Evolutionary conservation across 177 flowering plant genomes (phyloP).

Genomic region (Vitis hybrid): DNA sequence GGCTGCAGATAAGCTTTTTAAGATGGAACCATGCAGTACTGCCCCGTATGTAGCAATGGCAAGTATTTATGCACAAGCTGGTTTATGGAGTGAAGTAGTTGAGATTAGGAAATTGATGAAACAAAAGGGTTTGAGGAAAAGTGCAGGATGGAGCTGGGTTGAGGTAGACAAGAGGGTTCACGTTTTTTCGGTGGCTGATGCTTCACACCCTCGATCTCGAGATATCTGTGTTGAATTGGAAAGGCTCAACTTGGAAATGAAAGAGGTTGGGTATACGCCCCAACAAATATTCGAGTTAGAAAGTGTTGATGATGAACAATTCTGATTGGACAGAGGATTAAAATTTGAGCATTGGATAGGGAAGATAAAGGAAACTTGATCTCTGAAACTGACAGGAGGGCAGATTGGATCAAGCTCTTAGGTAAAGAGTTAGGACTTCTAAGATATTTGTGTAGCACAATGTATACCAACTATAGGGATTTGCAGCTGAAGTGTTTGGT

Average conservation of each 20-base stretch:
- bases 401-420: neutral
- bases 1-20: constrained; percentile 34
- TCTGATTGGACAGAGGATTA: neutral
- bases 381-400: neutral
- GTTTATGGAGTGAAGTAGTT: constrained; percentile 34
- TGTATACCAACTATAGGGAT: neutral
- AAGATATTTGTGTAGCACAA: neutral
- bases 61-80: constrained; percentile 36
- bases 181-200: constrained; percentile 22
- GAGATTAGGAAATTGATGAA: constrained; percentile 32
- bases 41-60: constrained; percentile 38
- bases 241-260: constrained; percentile 22
- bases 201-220: constrained; percentile 17
- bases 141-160: constrained; percentile 42
- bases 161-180: constrained; percentile 27
- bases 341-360: neutral
- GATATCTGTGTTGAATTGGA: constrained; percentile 22
- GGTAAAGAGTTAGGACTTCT: no score
- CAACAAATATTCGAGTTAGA: neutral
- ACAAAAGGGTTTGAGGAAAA: constrained; percentile 27
- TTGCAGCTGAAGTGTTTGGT: no score
- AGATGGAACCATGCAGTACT: constrained; percentile 27
- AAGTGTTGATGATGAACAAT: neutral
- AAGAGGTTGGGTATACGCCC: constrained; percentile 12
- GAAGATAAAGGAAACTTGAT: neutral